Percentiles rank a stretch among this genome's conserved stretches.
These are phyloP conservation scores for Spinellus fusiger DNA, from an alignment of 192 early-diverging fungal species.

Conservation along the genomic window DNA sequence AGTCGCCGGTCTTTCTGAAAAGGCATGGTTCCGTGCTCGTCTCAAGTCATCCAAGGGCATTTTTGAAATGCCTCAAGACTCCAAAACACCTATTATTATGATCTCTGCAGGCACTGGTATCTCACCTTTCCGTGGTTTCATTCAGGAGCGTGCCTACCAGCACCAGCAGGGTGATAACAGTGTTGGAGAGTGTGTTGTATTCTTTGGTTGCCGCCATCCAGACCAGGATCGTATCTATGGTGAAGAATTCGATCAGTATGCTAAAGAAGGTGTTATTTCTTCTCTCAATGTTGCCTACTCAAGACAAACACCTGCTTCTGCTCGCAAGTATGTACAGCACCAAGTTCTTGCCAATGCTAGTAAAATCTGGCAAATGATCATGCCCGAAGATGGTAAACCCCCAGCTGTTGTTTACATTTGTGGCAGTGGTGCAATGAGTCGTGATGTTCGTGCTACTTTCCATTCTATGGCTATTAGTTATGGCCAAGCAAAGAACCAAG, in stretches of 20 bases:
- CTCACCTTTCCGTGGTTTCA: constrained; percentile 86
- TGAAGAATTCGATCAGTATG: constrained; percentile 50
- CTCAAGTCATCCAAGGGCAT: constrained; percentile 26
- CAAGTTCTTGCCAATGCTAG: constrained; percentile 15
- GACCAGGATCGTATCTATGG: constrained; percentile 71
- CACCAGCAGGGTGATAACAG: constrained; percentile 33
- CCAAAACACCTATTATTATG: constrained; percentile 67
- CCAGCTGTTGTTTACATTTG: constrained; percentile 21
- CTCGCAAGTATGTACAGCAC: constrained; percentile 30
- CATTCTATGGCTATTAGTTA: constrained; percentile 9
- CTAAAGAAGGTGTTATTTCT: constrained; percentile 46
- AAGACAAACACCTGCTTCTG: constrained; percentile 32
- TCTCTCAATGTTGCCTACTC: constrained; percentile 57
- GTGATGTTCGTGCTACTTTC: constrained; percentile 23
- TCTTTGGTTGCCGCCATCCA: constrained; percentile 79
- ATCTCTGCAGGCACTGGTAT: constrained; percentile 91
- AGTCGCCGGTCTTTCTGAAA: constrained; percentile 23
- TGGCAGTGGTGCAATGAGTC: constrained; percentile 24
- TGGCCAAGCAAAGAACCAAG: constrained; percentile 6
- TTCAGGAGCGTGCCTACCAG: constrained; percentile 39
- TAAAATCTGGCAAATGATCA: constrained; percentile 7
- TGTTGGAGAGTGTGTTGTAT: constrained; percentile 56
- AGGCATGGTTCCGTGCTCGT: not conserved
- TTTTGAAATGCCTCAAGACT: constrained; percentile 60
- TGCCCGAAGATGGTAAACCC: not conserved